Evolutionary conservation across 768 basidiomycete species (phyloP).

Genomic region (Dioszegia aurantiaca): DNA sequence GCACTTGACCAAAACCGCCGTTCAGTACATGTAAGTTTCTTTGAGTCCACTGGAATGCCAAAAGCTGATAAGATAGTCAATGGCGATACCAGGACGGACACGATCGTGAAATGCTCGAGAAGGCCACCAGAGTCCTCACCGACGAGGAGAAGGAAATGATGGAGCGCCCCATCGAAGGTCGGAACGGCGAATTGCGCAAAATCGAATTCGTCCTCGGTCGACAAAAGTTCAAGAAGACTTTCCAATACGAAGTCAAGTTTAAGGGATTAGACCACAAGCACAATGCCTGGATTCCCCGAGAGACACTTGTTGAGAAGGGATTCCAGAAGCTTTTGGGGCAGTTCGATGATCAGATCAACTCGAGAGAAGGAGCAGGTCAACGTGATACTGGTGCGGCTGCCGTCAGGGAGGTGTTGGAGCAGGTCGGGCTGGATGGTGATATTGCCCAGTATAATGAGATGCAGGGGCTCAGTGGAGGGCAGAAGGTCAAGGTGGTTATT

Average conservation of each 20-base stretch:
- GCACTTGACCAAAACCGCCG: conserved; percentile 93
- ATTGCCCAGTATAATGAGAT: conserved; percentile 99
- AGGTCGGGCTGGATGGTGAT: conserved; percentile 93
- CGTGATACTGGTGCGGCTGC: conserved; percentile 77
- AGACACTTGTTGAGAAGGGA: conserved; percentile 78
- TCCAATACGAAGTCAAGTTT: conserved; percentile 76
- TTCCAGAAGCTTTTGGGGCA: conserved; percentile 86
- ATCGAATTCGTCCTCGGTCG: conserved; percentile 84
- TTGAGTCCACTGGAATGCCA: not conserved
- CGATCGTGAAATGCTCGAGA: conserved; percentile 90
- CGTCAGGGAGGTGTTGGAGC: conserved; percentile 88
- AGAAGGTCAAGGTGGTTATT: conserved; percentile 81
- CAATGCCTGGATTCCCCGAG: conserved; percentile 90
- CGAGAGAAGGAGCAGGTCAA: conserved; percentile 87
- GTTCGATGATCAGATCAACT: conserved; percentile 94
- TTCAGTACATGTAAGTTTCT: conserved; percentile 70
- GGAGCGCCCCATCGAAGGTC: conserved; percentile 84
- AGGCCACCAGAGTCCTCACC: conserved; percentile 85
- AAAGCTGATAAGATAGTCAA: conserved; percentile 60
- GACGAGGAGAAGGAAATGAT: conserved; percentile 74
- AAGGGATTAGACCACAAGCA: conserved; percentile 55
- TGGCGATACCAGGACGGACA: conserved; percentile 99
- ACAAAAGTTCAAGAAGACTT: conserved; percentile 92
- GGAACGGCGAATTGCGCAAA: conserved; percentile 84
- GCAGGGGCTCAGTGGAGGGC: conserved; percentile 87